Base-by-base conservation (phyloP, 495 filamentous ascomycete species). In the Patellaria atrata region DNA sequence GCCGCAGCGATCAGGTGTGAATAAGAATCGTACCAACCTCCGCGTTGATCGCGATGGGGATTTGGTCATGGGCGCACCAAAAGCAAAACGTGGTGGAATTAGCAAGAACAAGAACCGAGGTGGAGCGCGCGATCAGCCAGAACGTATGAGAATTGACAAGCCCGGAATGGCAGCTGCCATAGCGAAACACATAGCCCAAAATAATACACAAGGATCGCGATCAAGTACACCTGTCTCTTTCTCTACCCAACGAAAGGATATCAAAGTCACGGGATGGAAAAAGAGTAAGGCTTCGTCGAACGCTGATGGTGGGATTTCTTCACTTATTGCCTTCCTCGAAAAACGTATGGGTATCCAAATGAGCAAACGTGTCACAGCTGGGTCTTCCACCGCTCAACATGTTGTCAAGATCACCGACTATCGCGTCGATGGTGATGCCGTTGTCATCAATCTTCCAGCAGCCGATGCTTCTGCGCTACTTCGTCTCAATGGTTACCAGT, bases 301-400 rank as follows among this genome's bases (percentile, higher is more conserved):
- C 47, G 53, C 62, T 15, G 82, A 83, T 36, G 79, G 79, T 11
- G 82, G 81, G 30, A 57, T 80, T 20, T 68, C 72, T 43, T 68
- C 69, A 33, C 65, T 92, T 21, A 55, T 86, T 29, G 62, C 60
- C 31, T 96, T 87, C 58, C 65, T 94, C 37, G 84, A 94, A 61
- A 70, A 77, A 51, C 89, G 87, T 59, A n/a, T n/a, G n/a, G 67
- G 73, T 38, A 65, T 63, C 58, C 63, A 62, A 55, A 56, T 60
- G 57, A 58, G 62, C 57, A 47, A 45, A 33, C 40, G 44, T 38
- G 46, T 44, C 38, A 41, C 43, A 43, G 44, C 49, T 10, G 50
- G 45, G 58, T 64, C 62, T 58, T 55, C 54, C 59, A 70, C 59
- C 52, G 49, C 56, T 47, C 58, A 58, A 41, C 53, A 54, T 59